Base-by-base conservation (phyloP, 345 rosid genomes). In the Hypericum perforatum region DNA sequence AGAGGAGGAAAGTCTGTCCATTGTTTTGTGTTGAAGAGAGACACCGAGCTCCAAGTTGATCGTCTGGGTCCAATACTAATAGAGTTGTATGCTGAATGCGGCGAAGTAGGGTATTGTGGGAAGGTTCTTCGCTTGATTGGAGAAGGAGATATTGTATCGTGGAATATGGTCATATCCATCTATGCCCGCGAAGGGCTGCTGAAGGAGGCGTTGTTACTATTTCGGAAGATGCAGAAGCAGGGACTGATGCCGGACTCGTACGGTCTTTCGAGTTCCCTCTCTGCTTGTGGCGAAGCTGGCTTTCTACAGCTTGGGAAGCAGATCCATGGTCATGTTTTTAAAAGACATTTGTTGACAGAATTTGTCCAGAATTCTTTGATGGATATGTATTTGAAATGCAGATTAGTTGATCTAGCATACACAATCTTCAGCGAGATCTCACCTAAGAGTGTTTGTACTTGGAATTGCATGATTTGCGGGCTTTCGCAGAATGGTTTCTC, bases 1-100 rank as follows among this genome's bases (percentile, higher is more conserved):
- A 72, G 67, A 57, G 81, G 70, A 70, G 98, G 95, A 53, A 81
- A 75, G 67, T 82, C 80, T 0, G 78, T 85, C 56, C 98, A 87
- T 61, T 74, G 92, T 62, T 80, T 73, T 63, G 70, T 65, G 16
- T 52, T 82, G 38, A 78, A 73, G 70, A 80, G 56, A 57, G 65
- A 54, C 54, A 39, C 67, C 37, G 77, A 78, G 47, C 66, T 67
- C 0, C 52, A 63, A 5, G 74, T 61, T 32, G 78, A 82, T 57
- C 74, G 58, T 62, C 54, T 81, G 54, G 85, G 85, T n/a, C 84
- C 85, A 3, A 78, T 75, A 49, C 58, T 82, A 43, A 66, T 87
- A 45, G 89, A 87, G 62, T 72, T 82, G 16, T 87, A 91, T 38
- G 73, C 78, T 59, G 73, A 72, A 56, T 84, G 79, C 45, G 75